Base-by-base conservation (phyloP, 352 stramenopile species). In the Phytophthora melonis region DNA sequence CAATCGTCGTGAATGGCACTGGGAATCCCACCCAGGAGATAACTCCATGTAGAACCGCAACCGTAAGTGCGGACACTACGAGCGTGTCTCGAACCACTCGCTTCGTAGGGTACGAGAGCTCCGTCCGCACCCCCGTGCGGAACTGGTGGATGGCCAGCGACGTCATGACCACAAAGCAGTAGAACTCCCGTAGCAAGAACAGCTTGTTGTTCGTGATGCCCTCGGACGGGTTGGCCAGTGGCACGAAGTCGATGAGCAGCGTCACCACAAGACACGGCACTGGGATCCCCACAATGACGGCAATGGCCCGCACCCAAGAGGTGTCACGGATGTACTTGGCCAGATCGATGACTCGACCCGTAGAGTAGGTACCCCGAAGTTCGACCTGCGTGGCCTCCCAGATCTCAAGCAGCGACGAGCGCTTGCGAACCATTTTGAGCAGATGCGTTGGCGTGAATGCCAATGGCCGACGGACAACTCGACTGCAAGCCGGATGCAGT, bases 361-460 rank as follows among this genome's bases (percentile, higher is more conserved):
- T 30, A 3, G 41, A 66, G 21, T 58, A 66, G 27, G 23, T 57
- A 18, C 43, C 58, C 4, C 36, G 41, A 18, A 66, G 27, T 11
- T 66, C 45, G 4, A 66, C 58, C 53, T 66, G 58, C 18, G 45
- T 57, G 6, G 23, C 50, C 36, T 66, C 45, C 58, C 58, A 65
- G 7, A 58, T 19, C 14, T 23, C 45, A 13, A 52, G n/a, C n/a
- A 52, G 45, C 5, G 45, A 52, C 45, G 45, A 52, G 13, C 45
- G 45, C n/a, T 52, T 52, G 18, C 45, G 45, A 52, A 23, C n/a
- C 45, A 52, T 52, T 52, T 52, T 23, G 6, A 11, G 36, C 2
- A 13, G 36, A 45, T n/a, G 16, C 30, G 7, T 36, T 36, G 39
- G 39, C 14, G 0, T 7, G 18, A 19, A 18, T 2, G 14, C 39